Evolutionary conservation across 345 rosid species (phyloP).

Genomic region (Draba incana): DNA sequence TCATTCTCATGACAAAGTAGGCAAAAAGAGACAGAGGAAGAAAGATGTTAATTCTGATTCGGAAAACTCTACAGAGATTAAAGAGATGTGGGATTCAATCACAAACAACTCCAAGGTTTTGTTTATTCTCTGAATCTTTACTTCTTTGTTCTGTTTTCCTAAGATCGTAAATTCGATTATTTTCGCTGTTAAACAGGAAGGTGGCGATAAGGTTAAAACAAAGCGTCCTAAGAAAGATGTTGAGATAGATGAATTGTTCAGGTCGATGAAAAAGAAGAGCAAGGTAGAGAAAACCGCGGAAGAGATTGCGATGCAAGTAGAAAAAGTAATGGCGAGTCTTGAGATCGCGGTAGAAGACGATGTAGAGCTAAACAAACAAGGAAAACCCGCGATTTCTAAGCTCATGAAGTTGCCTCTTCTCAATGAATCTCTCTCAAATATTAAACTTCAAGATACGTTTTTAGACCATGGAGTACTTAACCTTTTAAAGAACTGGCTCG

Average conservation of each 20-base stretch:
- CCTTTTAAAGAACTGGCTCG: constrained; percentile 85
- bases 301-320: constrained; percentile 73
- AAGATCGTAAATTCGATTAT: constrained; percentile 2
- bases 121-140: background rate
- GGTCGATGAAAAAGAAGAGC: constrained; percentile 59
- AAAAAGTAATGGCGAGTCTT: constrained; percentile 81
- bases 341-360: constrained; percentile 89
- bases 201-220: constrained; percentile 64
- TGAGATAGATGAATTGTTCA: constrained; percentile 63
- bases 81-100: constrained; percentile 92
- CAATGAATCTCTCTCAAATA: constrained; percentile 76
- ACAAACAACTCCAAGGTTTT: constrained; percentile 72
- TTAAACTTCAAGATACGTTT: constrained; percentile 76
- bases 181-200: constrained; percentile 26
- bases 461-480: constrained; percentile 87
- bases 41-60: background rate
- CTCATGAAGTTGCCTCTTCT: constrained; percentile 82
- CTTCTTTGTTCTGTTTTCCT: constrained; percentile 7
- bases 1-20: constrained; percentile 43
- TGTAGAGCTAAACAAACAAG: constrained; percentile 62
- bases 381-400: constrained; percentile 80
- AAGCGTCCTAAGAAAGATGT: constrained; percentile 56
- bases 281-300: constrained; percentile 63
- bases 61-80: constrained; percentile 49
- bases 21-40: constrained; percentile 52